Evolutionary conservation across 257 asterid genomes (phyloP).

Genomic region (Solanum etuberosum): DNA sequence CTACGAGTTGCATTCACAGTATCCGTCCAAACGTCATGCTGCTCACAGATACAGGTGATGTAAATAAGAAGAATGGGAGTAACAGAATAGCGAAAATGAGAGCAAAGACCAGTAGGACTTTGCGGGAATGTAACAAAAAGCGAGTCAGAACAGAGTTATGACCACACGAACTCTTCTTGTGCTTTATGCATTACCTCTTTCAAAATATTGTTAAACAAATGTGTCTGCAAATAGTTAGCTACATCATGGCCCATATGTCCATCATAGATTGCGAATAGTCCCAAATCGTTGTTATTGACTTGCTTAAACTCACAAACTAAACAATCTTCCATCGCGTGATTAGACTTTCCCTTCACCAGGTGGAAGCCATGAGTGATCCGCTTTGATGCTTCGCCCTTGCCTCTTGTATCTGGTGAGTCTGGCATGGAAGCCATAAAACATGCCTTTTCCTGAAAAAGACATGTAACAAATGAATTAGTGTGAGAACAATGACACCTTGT

Average conservation of each 20-base stretch:
- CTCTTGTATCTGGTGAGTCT: constrained; percentile 47
- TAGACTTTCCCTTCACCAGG: constrained; percentile 63
- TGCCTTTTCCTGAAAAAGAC: constrained; percentile 55
- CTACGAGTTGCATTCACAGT: constrained; percentile 43
- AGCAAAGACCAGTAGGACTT: background rate
- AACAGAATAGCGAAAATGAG: background rate
- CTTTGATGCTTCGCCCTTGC: constrained; percentile 42
- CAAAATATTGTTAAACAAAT: constrained; percentile 57
- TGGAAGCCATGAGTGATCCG: constrained; percentile 56
- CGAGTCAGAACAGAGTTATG: background rate
- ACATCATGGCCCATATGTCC: constrained; percentile 94
- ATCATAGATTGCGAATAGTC: constrained; percentile 81
- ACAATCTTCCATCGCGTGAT: constrained; percentile 86
- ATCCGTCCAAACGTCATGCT: constrained; percentile 74
- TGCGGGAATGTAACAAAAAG: background rate
- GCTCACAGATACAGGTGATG: background rate
- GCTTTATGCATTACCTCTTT: constrained; percentile 37
- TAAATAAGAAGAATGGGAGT: background rate
- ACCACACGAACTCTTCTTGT: background rate
- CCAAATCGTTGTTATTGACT: constrained; percentile 48
- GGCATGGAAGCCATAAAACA: constrained; percentile 45
- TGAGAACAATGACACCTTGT: background rate
- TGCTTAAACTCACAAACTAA: constrained; percentile 58
- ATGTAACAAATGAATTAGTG: background rate
- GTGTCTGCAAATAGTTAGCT: constrained; percentile 56